Base-by-base conservation (phyloP, 352 stramenopile species). In the Phytophthora pinifolia region DNA sequence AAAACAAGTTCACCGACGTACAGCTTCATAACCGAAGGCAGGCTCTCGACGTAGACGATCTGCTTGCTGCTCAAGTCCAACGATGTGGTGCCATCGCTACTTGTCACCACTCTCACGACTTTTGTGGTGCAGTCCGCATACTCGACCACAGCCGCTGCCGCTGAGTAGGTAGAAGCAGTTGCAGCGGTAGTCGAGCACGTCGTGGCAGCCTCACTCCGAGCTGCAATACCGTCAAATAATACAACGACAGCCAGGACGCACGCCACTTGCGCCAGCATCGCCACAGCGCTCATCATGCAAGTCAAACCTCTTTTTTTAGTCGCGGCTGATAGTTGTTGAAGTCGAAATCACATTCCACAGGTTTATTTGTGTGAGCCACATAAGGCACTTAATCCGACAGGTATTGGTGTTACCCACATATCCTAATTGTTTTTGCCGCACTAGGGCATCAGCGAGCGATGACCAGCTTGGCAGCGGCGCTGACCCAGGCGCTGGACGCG, bases 401-500 rank as follows among this genome's bases (percentile, higher is more conserved):
- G 45, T 15, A 15, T 29, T 42, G 46, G 30, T 35, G 20, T 60
- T 42, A 41, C 9, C 44, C 46, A 56, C 20, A 25, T 25, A 25
- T 25, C 20, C 20, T 25, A 25, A 4, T 25, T 25, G 3, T 1
- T 25, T 25, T 25, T 25, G 3, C 20, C 2, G 20, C 20, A 25
- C 20, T 25, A 4, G 20, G 20, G 2, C 20, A 37, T 49, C 57
- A 59, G 48, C 30, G 42, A 38, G 47, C 35, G 25, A 70, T 70
- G 54, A 46, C 35, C 33, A 67, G 37, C 33, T 60, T 77, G 42
- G 53, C 57, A 34, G 29, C 61, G 45, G 70, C 71, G 46, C 57
- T 92, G 51, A 72, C 72, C 33, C 50, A 64, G 30, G 76, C 77
- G 53, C 59, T 92, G 55, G 70, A 82, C 45, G 67, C 61, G 43